Evolutionary conservation across 495 filamentous ascomycete genomes (phyloP), one percentile per base, ranked within the genome.

Genomic region (Aspergillus saccharolyticus): DNA sequence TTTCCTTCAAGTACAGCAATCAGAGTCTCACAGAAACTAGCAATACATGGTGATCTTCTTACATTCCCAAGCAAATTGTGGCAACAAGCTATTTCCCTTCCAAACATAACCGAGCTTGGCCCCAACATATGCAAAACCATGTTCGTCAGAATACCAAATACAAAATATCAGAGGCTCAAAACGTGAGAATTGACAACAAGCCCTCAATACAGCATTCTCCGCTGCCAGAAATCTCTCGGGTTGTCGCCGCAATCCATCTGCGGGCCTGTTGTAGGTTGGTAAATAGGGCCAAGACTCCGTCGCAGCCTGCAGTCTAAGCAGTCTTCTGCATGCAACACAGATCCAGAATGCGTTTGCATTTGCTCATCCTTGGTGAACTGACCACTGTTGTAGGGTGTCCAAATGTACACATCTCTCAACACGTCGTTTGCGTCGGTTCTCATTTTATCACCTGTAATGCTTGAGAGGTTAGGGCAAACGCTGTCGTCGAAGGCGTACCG

Each of bases 191-290:
- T 19, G 9, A 39, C 20, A 55, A 44, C 25, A 19, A 20, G 42
- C 45, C 61, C 12, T 39, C 33, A 73, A 59, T 71, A 72, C 18
- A 70, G 22, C 42, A 57, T 72, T 39, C 70, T 71, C 20, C 61
- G 60, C 25, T 63, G 64, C 71, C 71, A 74, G 62, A 73, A 72
- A 3, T 55, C 58, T 18, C 49, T 48, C 24, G 56, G 15, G 20
- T 22, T 21, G 55, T 42, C 12, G 14, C 44, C 14, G 14, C 45
- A 12, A 18, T 39, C 20, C n/a, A 43, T 21, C 17, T 14, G 17
- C 20, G n/a, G 30, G 28, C 16, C 47, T 22, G 18, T 10, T 22
- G 18, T 10, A 39, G 16, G 24, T 3, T 17, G 1, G 30, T 2
- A 16, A 7, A 8, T 6, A 30, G 25, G 18, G 19, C 12, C 33